A percentile compares a stretch with the other conserved stretches of the same genome.
phyloP scores from a whole-genome alignment of 805 yeast genomes.

The Kazachstania bromeliacearum region DNA sequence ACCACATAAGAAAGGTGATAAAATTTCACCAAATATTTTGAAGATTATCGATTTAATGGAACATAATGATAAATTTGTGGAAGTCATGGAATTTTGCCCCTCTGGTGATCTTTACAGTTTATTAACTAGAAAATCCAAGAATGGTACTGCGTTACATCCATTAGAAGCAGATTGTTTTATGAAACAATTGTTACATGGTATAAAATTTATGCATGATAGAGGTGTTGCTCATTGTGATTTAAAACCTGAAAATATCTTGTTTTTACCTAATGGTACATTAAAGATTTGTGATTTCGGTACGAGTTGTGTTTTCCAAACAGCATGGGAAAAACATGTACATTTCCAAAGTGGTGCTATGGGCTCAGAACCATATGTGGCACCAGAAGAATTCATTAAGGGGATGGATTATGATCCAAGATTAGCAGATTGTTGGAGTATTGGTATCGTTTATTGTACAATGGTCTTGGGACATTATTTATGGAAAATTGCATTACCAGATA shows the following conservation, averaged over 20 bases:
- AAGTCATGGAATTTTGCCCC: conserved; percentile 91
- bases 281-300: conserved; percentile 85
- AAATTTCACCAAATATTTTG: conserved; percentile 48
- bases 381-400: conserved; percentile 61
- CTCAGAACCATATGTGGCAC: conserved; percentile 85
- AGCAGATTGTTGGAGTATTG: conserved; percentile 86
- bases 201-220: conserved; percentile 76
- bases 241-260: conserved; percentile 76
- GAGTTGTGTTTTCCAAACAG: conserved; percentile 81
- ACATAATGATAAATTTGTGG: conserved; percentile 61
- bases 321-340: conserved; percentile 74
- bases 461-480: conserved; percentile 84
- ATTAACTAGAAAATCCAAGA: conserved; percentile 39
- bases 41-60: conserved; percentile 75
- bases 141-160: conserved; percentile 42
- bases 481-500: conserved; percentile 63
- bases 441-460: conserved; percentile 70
- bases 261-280: conserved; percentile 56
- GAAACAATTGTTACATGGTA: conserved; percentile 76
- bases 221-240: conserved; percentile 93
- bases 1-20: conserved; percentile 5
- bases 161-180: conserved; percentile 81
- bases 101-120: conserved; percentile 65
- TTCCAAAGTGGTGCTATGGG: conserved; percentile 69
- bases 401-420: conserved; percentile 62